phyloP scores from a whole-genome alignment of 495 filamentous ascomycete genomes.

The Podospora comata region DNA sequence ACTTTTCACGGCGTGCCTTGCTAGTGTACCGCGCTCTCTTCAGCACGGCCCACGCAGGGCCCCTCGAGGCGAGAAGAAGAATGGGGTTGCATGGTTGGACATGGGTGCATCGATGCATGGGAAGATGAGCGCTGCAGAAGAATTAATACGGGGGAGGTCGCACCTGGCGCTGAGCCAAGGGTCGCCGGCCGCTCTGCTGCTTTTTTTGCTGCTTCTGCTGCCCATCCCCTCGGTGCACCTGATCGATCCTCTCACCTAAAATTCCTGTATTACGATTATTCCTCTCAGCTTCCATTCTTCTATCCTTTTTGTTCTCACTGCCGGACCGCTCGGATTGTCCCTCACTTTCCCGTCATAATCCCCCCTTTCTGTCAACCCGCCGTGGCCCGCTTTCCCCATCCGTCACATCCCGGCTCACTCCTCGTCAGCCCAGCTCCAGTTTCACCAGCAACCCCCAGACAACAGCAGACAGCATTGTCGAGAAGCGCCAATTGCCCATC shows the following conservation, averaged over 20 bases:
- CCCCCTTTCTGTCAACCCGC: not conserved
- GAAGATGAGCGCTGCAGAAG: slow-evolving; percentile 5
- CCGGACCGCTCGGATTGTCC: not conserved
- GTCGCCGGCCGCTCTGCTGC: slow-evolving; percentile 10
- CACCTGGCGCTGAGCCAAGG: slow-evolving; percentile 13
- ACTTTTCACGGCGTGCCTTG: no score
- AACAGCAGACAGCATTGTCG: not conserved
- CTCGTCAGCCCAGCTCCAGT: not conserved
- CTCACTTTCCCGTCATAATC: not conserved
- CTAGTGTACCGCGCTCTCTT: no score
- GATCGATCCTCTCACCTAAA: not conserved
- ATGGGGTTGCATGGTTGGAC: not conserved
- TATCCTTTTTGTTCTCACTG: not conserved
- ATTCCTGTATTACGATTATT: not conserved
- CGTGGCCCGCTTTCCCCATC: slow-evolving; percentile 3
- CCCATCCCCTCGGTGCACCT: slow-evolving; percentile 4
- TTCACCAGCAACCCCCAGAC: slow-evolving; percentile 1
- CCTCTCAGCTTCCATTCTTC: not conserved
- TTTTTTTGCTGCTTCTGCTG: not conserved
- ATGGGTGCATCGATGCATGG: slow-evolving; percentile 3
- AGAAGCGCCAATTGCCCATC: not conserved
- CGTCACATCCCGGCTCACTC: not conserved
- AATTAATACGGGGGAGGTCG: slow-evolving; percentile 14
- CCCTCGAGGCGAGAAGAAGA: slow-evolving; percentile 3
- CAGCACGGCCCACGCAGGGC: slow-evolving; percentile 1